Evolutionary conservation across 139 green algal genomes (phyloP), one percentile per base, ranked within the genome.

Genomic region (Tetraselmis chui): DNA sequence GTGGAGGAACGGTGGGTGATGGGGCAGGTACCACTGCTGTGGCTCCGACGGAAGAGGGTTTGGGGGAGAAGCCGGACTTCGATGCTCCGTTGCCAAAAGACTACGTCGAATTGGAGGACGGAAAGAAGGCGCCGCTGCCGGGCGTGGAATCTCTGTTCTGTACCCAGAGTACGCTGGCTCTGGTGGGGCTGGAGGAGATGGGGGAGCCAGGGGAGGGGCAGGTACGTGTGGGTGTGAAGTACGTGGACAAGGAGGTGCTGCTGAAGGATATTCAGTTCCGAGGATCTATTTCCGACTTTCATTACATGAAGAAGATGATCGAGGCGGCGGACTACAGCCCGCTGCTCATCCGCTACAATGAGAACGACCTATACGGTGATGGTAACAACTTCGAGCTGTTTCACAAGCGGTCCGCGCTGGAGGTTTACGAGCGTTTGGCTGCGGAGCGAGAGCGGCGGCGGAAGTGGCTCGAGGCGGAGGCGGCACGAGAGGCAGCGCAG

Each of bases 261-360:
- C 59, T 93, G 24, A 80, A 87, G 1, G 93, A 97, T 84, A 93
- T 97, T 45, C 92, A 95, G 86, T 95, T 97, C 80, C 85, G 92
- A 0, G 93, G 93, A 0, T 92, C 92, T 11, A 95, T 97, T 75
- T 93, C 87, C 23, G 92, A 96, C 81, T 95, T 97, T 77, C 84
- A 94, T 77, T 59, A 31, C 30, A 87, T 92, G 28, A 95, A 91
- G 83, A 78, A 88, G 18, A 87, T 87, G 59, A 88, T 96, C 31
- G 29, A 85, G 32, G 85, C 86, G 23, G 80, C 86, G 77, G 89
- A 95, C 76, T 93, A 91, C 77, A 88, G 94, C n/a, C 83, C 84
- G 18, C 27, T 96, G 0, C 31, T 91, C 26, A 31, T 95, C 0
- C 84, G 86, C 1, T 81, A 89, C 30, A 95, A 95, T 81, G 84